These are phyloP conservation scores for Clathrospora elynae DNA, from an alignment of 2,329 filamentous ascomycete species.

Conservation along the genomic window DNA sequence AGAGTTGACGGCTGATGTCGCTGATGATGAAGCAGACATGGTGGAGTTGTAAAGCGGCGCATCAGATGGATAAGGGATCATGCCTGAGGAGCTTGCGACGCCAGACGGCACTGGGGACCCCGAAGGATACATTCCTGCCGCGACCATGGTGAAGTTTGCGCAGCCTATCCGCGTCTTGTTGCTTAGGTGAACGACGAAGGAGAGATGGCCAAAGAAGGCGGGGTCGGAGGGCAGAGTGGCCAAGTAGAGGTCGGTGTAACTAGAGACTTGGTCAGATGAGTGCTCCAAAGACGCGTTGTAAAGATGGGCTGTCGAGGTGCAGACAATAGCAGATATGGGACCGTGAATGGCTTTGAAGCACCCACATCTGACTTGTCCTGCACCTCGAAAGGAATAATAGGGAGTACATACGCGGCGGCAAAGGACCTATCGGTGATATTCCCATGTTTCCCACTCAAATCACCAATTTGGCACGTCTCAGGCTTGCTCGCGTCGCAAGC, in stretches of 20 bases:
- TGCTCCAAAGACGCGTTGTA: too few relatives aligned
- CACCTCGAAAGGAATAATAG: background rate
- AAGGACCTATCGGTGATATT: constrained; percentile 42
- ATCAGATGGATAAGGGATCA: constrained; percentile 12
- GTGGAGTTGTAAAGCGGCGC: constrained; percentile 20
- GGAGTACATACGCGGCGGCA: constrained; percentile 50
- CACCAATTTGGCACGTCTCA: constrained; percentile 52
- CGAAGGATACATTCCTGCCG: background rate
- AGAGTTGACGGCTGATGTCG: constrained; percentile 21
- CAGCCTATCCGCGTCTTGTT: constrained; percentile 62
- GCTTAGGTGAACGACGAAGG: constrained; percentile 59
- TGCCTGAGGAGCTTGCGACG: constrained; percentile 18
- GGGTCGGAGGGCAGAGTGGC: constrained; percentile 49
- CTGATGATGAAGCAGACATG: constrained; percentile 15
- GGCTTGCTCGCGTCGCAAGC: constrained; percentile 46
- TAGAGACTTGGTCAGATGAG: constrained; percentile 27
- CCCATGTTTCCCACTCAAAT: constrained; percentile 54
- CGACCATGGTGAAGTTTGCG: constrained; percentile 60
- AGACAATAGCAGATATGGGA: too few relatives aligned
- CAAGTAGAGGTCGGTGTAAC: constrained; percentile 57
- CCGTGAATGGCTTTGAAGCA: too few relatives aligned
- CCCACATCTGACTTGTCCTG: constrained; percentile 1
- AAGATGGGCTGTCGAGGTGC: background rate
- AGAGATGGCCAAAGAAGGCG: constrained; percentile 61
- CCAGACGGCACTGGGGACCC: constrained; percentile 9